Percentiles rank a stretch among this genome's conserved stretches.
These are phyloP conservation scores for Mortierella claussenii DNA, from an alignment of 192 early-diverging fungal species.

Conservation along the genomic window DNA sequence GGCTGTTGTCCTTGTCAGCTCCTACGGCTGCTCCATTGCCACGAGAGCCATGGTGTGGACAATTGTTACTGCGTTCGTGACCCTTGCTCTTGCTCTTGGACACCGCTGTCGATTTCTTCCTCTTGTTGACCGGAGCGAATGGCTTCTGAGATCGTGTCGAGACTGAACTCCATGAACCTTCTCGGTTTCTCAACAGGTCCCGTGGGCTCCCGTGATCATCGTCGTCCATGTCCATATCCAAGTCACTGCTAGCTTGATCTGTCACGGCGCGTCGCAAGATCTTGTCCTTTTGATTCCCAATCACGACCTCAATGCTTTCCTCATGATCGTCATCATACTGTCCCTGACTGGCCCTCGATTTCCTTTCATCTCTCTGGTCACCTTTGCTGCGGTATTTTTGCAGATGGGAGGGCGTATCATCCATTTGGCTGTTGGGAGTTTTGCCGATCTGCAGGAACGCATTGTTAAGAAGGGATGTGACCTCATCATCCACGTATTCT, in stretches of 20 bases:
- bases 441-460: conserved; percentile 46
- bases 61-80: conserved; percentile 13
- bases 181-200: background rate
- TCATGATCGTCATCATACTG: conserved; percentile 8
- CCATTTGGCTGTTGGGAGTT: conserved; percentile 35
- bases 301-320: conserved; percentile 40
- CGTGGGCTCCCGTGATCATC: background rate
- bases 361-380: no score
- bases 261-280: conserved; percentile 10
- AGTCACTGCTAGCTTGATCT: background rate
- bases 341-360: background rate
- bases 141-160: conserved; percentile 37
- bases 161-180: conserved; percentile 24
- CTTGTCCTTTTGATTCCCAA: conserved; percentile 43
- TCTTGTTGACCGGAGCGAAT: conserved; percentile 44
- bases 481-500: conserved; percentile 47
- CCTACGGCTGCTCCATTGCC: background rate
- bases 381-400: background rate
- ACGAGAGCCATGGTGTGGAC: background rate
- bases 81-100: background rate
- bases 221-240: conserved; percentile 23
- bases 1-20: background rate
- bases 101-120: conserved; percentile 15
- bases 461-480: conserved; percentile 37
- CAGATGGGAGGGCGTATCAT: conserved; percentile 9